Evolutionary conservation across 805 yeast species (phyloP), one percentile per base, ranked within the genome.

Genomic region (Lachancea cidri): DNA sequence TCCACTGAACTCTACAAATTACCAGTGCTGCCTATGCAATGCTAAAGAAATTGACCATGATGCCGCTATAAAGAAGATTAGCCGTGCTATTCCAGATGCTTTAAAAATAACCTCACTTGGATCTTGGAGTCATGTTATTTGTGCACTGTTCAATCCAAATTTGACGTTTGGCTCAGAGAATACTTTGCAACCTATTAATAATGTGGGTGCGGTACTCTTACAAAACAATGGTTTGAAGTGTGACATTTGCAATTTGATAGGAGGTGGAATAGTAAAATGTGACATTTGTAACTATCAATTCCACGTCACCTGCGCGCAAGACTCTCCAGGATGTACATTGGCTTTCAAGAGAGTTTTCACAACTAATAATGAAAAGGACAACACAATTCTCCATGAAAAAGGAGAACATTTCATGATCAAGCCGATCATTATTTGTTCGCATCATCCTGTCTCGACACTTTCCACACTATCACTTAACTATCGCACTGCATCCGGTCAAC

Each of bases 51-150:
- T 65, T 15, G 73, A 74, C 48, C 65, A 68, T 46, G 79, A 71
- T 45, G 57, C 68, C 11, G 66, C 73, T 2, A 65, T 71, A 16
- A 53, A 60, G 16, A 77, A 79, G 1, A 58, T 61, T 5, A 57
- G 62, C 2, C 38, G 49, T 31, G 71, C 71, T 1, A 61, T 61
- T 22, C 80, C 85, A 0, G 89, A 83, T 50, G 85, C 79, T 22
- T 58, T 86, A 50, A 83, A 84, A 53, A 70, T 86, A n/a, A 78
- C 93, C 0, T 49, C 55, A 3, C 74, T 71, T 41, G 85, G 85
- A 1, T 68, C 71, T 43, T 88, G 96, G 96, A 78, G 80, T 25
- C 96, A 88, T 65, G 64, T 82, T 2, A 46, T 76, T 2, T 88
- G 97, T 62, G 81, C 89, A 0, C 37, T 83, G 0, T 79, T 80